Evolutionary conservation across 306 rosid species (phyloP).

Genomic region (Cucurbita moschata): DNA sequence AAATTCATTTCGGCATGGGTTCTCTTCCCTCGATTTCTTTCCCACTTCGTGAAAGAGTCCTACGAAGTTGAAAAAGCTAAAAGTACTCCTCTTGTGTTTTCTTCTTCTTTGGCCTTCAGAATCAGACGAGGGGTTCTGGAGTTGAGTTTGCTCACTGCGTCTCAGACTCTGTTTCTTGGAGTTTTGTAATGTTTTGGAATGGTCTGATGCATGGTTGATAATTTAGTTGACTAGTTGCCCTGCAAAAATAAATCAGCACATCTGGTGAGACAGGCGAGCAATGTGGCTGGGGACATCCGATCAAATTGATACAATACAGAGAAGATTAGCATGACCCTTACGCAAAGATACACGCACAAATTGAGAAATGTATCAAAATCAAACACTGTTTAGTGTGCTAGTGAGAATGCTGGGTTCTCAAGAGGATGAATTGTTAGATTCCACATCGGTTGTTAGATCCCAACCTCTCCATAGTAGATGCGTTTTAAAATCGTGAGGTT

Average conservation of each 20-base stretch:
- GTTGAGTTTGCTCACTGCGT: not conserved
- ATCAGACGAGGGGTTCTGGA: not conserved
- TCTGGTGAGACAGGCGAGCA: not conserved
- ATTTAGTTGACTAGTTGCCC: not conserved
- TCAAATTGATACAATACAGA: not conserved
- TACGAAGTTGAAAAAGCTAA: not conserved
- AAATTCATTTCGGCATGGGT: not conserved
- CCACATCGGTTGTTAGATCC: too few species aligned
- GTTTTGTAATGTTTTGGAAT: not conserved
- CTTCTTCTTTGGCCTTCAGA: not conserved
- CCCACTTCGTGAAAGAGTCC: not conserved
- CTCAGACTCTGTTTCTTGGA: not conserved
- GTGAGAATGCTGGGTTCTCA: too few species aligned
- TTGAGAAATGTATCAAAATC: too few species aligned
- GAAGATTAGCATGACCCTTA: not conserved
- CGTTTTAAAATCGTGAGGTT: too few species aligned
- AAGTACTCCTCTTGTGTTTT: not conserved
- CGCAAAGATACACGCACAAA: not conserved
- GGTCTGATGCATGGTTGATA: not conserved
- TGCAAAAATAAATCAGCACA: not conserved
- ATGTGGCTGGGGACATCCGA: not conserved
- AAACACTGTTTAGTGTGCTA: too few species aligned
- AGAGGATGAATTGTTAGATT: too few species aligned
- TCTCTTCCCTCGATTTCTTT: not conserved
- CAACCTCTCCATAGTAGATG: too few species aligned